phyloP scores from a whole-genome alignment of 495 filamentous ascomycete species.

The Penicillium bialowiezense region DNA sequence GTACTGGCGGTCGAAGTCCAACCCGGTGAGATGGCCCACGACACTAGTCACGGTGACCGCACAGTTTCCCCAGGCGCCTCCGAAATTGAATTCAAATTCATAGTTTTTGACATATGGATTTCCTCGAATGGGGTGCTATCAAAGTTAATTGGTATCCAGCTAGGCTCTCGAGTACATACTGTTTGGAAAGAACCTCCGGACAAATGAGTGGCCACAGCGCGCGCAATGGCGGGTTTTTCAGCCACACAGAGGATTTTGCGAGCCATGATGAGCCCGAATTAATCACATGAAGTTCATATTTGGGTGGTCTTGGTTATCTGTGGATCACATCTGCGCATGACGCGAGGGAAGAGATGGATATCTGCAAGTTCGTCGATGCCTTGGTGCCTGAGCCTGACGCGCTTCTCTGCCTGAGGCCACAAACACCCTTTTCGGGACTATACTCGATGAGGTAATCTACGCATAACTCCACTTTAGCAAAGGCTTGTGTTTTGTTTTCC shows the following conservation, averaged over 20 bases:
- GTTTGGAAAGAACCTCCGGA: constrained; percentile 68
- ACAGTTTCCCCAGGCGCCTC: constrained; percentile 73
- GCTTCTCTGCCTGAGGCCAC: constrained; percentile 14
- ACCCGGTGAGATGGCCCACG: constrained; percentile 72
- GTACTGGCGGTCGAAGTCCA: constrained; percentile 68
- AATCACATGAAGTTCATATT: constrained; percentile 10
- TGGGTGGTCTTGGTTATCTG: constrained; percentile 5
- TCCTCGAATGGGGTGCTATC: constrained; percentile 56
- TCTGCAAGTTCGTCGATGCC: constrained; percentile 7
- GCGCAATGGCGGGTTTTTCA: constrained; percentile 95
- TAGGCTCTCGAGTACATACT: constrained; percentile 50
- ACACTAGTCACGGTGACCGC: constrained; percentile 91
- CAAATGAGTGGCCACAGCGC: constrained; percentile 86
- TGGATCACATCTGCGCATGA: constrained; percentile 14
- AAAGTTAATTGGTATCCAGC: constrained; percentile 19
- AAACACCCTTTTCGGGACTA: not conserved
- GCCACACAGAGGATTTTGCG: constrained; percentile 82
- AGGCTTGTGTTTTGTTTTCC: not conserved
- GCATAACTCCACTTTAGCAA: constrained; percentile 13
- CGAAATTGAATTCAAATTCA: constrained; percentile 84
- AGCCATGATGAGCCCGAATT: constrained; percentile 23
- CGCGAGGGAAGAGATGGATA: constrained; percentile 11
- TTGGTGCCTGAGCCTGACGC: constrained; percentile 16
- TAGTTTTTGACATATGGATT: constrained; percentile 91
- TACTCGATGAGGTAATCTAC: constrained; percentile 29